Evolutionary conservation across 352 stramenopile species (phyloP), one percentile per base, ranked within the genome.

Genomic region (Phytophthora tubulina): DNA sequence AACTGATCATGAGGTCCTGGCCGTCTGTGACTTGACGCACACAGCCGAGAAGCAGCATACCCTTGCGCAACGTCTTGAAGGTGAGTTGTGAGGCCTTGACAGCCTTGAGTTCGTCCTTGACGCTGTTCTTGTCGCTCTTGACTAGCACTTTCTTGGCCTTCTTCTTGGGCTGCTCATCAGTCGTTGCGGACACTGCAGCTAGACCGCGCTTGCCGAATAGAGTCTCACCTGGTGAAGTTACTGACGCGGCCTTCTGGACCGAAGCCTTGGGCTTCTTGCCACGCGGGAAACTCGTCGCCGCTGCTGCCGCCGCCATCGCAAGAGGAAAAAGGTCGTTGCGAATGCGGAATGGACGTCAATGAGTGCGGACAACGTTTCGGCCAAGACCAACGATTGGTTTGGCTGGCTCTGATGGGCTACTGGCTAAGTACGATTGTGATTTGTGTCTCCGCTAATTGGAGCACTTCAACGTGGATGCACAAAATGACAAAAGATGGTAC

Each of bases 11-110:
- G 39, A 97, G 76, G 65, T 92, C 84, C 36, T 73, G 79, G 42
- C 90, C 80, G 58, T 97, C 84, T 59, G 85, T 90, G 13, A 99
- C 77, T 76, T 98, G 92, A 31, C 93, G 85, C 59, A 99, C 81
- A 58, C 90, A 90, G 27, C 92, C 95, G 17, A 99, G 76, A 15
- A 99, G 67, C 56, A 87, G 70, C 76, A 88, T 72, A 30, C 84
- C 83, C 63, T 91, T 92, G 70, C 70, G 80, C 55, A 96, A 70
- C 31, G 67, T 73, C 64, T 92, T 92, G 79, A 93, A 97, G 50
- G 70, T 93, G 14, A 96, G 72, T 44, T 81, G 66, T 1, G 65
- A 5, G 17, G 81, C 84, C 38, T 76, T 75, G 1, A 56, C 54
- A 0, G 79, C 74, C 69, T 79, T 80, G 17, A 65, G 51, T 52